Evolutionary conservation across 139 green algal genomes (phyloP), one percentile per base, ranked within the genome.

Genomic region (Raphidocelis subcapitata): DNA sequence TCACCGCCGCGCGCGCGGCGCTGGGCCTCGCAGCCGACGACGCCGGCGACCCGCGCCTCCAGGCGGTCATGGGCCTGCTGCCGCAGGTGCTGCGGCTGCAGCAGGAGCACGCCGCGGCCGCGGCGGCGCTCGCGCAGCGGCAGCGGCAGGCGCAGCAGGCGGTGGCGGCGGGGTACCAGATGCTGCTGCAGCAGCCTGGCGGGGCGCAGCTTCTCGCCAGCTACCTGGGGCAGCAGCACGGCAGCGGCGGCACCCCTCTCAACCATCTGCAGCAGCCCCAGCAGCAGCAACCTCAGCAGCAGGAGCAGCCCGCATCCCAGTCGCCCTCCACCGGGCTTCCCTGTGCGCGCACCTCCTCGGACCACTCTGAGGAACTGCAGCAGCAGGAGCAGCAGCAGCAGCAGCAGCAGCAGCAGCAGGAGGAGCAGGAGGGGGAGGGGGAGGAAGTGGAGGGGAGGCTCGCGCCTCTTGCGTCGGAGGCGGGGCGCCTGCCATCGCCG

Each of bases 371-470:
- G 4, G 24, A 3, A n/a, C 46, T 54, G n/a, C 29, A 32, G 5
- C 20, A 4, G 16, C 36, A 74, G 55, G 35, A 56, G 67, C 67
- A 62, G 55, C 26, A 33, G 24, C 26, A 37, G 67, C 67, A 47
- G 55, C 55, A 41, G 31, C 24, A 35, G 1, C 28, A 63, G 67
- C 51, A 73, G 51, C 14, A 29, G 20, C 21, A 28, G 59, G 12
- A 65, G 67, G 54, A 65, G 67, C 67, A 74, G 32, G 33, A 65
- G 55, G 28, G 41, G 54, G 54, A 74, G 67, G 54, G 56, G 67
- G 21, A 29, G 23, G 36, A 26, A 33, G 62, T 20, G 35, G 29
- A 49, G 24, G 5, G 4, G 51, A 35, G 29, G 20, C 18, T n/a
- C 26, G 44, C n/a, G n/a, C n/a, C n/a, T n/a, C n/a, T n/a, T n/a